Percentiles rank a stretch among this genome's conserved stretches.
Conservation (phyloP, 228 moss, liverwort and hornwort species). For the Sphagnum magellanicum region DNA sequence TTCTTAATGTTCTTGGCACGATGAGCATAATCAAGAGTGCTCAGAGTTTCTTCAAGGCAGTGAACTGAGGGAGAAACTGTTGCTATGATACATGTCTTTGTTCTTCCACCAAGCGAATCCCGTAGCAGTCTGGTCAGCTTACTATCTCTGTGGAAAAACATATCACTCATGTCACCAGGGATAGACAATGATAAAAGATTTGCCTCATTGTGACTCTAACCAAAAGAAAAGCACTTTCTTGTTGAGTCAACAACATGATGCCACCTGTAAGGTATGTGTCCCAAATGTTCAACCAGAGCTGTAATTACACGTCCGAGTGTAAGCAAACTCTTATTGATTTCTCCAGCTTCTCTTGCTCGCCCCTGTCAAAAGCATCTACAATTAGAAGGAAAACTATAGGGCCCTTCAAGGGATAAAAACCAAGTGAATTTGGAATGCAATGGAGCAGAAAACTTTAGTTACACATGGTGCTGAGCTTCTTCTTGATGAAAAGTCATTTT, state of each 20-base stretch:
- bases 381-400: not conserved
- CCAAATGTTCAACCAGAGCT: conserved; percentile 90
- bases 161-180: no score
- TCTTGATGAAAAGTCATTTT: no score
- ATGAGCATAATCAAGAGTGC: conserved; percentile 93
- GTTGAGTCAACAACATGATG: not conserved
- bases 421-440: no score
- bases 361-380: conserved; percentile 24
- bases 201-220: not conserved
- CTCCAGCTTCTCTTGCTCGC: conserved; percentile 93
- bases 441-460: no score
- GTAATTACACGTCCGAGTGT: conserved; percentile 96
- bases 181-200: no score
- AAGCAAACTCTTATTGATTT: conserved; percentile 90
- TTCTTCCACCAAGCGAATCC: conserved; percentile 89
- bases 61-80: conserved; percentile 91
- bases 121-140: conserved; percentile 87
- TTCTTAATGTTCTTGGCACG: conserved; percentile 96
- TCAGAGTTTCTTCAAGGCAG: conserved; percentile 88
- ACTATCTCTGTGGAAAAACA: conserved; percentile 61
- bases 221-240: not conserved
- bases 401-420: no score
- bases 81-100: conserved; percentile 98
- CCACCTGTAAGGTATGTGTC: conserved; percentile 85
- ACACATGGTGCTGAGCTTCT: no score